Conservation (phyloP, 371 early-diverging fungal species). For the Smittium culicis region DNA sequence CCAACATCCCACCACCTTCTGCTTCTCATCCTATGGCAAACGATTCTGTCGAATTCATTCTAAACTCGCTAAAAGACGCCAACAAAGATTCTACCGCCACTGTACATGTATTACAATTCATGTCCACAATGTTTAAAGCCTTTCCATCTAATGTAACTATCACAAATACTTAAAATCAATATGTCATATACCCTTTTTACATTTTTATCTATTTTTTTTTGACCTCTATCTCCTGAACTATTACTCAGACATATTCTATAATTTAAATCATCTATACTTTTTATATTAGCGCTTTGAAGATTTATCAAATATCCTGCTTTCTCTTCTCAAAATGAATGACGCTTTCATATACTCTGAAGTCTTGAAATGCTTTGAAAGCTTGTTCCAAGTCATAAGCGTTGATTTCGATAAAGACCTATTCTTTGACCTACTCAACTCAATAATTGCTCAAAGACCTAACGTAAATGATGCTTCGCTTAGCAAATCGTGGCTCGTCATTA, state of each 20-base stretch:
- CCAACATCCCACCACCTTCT: conserved; percentile 56
- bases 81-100: conserved; percentile 52
- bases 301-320: conserved; percentile 60
- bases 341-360: conserved; percentile 63
- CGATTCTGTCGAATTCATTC: conserved; percentile 55
- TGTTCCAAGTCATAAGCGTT: conserved; percentile 25
- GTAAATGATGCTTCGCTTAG: conserved; percentile 62
- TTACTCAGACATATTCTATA: too few relatives aligned
- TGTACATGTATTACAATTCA: conserved; percentile 58
- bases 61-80: conserved; percentile 50
- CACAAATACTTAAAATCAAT: neutral
- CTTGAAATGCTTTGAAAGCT: conserved; percentile 40
- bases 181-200: too few relatives aligned
- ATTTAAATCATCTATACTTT: neutral
- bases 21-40: conserved; percentile 63
- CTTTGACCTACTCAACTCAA: conserved; percentile 37
- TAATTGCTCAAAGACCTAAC: conserved; percentile 69
- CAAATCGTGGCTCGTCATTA: conserved; percentile 74
- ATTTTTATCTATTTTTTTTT: neutral
- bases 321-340: conserved; percentile 69
- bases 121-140: conserved; percentile 53
- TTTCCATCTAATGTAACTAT: neutral
- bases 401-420: conserved; percentile 46
- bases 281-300: conserved; percentile 28
- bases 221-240: neutral